These are phyloP conservation scores for Lathyrus sativus DNA, from an alignment of 306 rosid species.

Conservation along the genomic window DNA sequence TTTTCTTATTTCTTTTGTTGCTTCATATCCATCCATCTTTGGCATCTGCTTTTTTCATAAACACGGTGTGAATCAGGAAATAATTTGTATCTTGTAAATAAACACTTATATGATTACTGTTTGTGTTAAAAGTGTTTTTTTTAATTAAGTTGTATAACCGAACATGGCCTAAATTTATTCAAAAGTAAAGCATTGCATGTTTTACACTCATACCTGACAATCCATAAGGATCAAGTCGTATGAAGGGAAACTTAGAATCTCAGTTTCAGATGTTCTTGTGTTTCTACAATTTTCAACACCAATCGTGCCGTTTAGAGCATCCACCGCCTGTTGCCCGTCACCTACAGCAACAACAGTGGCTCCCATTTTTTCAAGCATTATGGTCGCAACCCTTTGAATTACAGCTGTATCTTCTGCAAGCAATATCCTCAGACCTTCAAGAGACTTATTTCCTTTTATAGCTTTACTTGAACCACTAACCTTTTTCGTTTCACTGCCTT, in stretches of 20 bases:
- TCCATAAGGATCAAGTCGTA: constrained; percentile 93
- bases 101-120: neutral
- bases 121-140: neutral
- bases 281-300: constrained; percentile 48
- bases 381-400: constrained; percentile 92
- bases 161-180: neutral
- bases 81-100: neutral
- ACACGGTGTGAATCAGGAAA: constrained; percentile 16
- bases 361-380: constrained; percentile 99
- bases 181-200: constrained; percentile 18
- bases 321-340: constrained; percentile 90
- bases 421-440: constrained; percentile 79
- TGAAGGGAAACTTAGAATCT: constrained; percentile 44
- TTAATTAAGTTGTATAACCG: neutral
- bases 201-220: constrained; percentile 70
- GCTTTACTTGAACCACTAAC: constrained; percentile 45
- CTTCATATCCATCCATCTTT: constrained; percentile 97
- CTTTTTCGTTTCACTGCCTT: constrained; percentile 7
- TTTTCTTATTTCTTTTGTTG: constrained; percentile 89
- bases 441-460: constrained; percentile 58
- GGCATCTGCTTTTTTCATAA: constrained; percentile 75
- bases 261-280: constrained; percentile 51
- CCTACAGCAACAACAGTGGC: constrained; percentile 77
- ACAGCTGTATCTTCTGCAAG: constrained; percentile 95
- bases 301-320: constrained; percentile 60